Percentiles rank a stretch among this genome's conserved stretches.
Conservation (phyloP, 2,329 filamentous ascomycete genomes). For the Calonectria montana region DNA sequence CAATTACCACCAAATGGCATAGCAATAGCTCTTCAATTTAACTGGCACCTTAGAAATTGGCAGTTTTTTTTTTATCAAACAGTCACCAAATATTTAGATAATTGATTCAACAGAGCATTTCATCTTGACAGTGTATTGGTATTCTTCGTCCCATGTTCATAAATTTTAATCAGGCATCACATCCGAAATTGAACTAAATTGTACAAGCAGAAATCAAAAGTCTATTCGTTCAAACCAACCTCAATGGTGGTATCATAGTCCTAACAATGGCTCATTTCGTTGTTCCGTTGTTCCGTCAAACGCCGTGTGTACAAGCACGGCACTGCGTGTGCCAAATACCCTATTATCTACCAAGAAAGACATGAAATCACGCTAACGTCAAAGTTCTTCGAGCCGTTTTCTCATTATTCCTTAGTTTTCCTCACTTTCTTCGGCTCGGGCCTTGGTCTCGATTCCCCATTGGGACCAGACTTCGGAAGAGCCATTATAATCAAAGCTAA, state of each 20-base stretch:
- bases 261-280: neutral
- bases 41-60: no score
- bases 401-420: conserved; percentile 35
- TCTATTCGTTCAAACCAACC: conserved; percentile 12
- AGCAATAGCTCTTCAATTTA: no score
- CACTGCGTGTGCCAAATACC: conserved; percentile 23
- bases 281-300: conserved; percentile 6
- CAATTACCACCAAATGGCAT: neutral
- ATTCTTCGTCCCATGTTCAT: neutral
- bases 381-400: conserved; percentile 18
- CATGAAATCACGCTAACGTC: conserved; percentile 23
- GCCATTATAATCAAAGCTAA: conserved; percentile 47
- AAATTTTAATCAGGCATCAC: neutral
- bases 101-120: neutral
- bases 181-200: neutral
- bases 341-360: conserved; percentile 34
- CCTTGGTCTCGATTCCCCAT: conserved; percentile 42
- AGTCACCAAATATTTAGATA: neutral
- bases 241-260: conserved; percentile 6
- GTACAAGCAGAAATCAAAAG: neutral
- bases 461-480: conserved; percentile 44
- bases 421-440: conserved; percentile 26
- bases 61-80: no score
- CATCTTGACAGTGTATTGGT: neutral
- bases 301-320: conserved; percentile 20